Evolutionary conservation across 2,329 filamentous ascomycete genomes (phyloP).

Genomic region (Cladorrhinum sp.): DNA sequence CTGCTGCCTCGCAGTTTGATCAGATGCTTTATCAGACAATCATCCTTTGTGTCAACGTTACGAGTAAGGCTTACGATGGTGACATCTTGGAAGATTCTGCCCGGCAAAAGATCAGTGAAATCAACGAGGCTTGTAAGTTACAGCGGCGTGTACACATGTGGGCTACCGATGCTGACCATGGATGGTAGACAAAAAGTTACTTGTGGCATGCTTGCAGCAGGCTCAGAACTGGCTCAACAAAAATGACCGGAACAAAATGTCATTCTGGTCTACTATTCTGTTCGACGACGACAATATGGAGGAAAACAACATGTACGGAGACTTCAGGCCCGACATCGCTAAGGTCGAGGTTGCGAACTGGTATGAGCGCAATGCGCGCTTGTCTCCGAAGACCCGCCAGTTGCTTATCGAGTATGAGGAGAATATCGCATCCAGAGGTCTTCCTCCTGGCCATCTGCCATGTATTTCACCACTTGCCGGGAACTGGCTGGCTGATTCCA

Average conservation of each 20-base stretch:
- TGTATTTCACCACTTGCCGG: conserved; percentile 52
- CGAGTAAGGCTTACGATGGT: conserved; percentile 64
- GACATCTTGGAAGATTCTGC: conserved; percentile 59
- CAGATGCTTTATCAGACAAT: conserved; percentile 65
- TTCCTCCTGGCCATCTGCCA: conserved; percentile 49
- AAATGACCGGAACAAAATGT: conserved; percentile 68
- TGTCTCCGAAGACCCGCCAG: conserved; percentile 54
- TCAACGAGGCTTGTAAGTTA: conserved; percentile 60
- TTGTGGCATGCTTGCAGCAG: conserved; percentile 64
- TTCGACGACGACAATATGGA: conserved; percentile 56
- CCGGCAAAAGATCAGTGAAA: conserved; percentile 56
- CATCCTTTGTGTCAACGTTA: conserved; percentile 63
- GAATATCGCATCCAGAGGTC: conserved; percentile 41
- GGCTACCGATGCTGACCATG: background rate
- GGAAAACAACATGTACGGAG: conserved; percentile 51
- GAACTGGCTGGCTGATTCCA: conserved; percentile 50
- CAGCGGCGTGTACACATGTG: background rate
- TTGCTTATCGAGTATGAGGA: conserved; percentile 56
- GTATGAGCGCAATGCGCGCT: conserved; percentile 58
- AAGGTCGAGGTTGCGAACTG: conserved; percentile 61
- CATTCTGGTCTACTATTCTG: conserved; percentile 64
- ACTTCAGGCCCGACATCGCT: conserved; percentile 55
- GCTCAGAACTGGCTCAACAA: conserved; percentile 68
- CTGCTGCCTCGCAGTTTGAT: conserved; percentile 61
- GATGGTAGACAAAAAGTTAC: conserved; percentile 58